phyloP scores from a whole-genome alignment of 2,329 filamentous ascomycete genomes.

The Aureobasidium sp. region DNA sequence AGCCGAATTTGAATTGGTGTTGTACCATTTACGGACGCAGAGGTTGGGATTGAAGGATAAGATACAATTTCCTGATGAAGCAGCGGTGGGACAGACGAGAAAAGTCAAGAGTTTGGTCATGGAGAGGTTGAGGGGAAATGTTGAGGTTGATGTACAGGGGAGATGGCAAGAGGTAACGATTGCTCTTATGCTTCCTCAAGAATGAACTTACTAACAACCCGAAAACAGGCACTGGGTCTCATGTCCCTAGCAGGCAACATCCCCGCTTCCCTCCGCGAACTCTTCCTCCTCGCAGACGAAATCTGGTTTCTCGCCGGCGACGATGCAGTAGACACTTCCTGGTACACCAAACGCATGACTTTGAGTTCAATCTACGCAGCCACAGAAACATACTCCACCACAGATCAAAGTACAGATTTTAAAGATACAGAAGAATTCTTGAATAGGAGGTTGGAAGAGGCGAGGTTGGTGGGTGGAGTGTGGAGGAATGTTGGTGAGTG shows the following conservation, averaged over 20 bases:
- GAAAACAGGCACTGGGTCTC: conserved; percentile 85
- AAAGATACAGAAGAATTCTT: conserved; percentile 84
- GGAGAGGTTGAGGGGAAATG: conserved; percentile 81
- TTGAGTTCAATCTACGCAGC: conserved; percentile 74
- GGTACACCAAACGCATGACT: conserved; percentile 81
- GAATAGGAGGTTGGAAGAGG: conserved; percentile 76
- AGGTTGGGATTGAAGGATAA: conserved; percentile 63
- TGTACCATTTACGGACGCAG: conserved; percentile 77
- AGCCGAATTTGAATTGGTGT: conserved; percentile 84
- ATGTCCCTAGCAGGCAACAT: conserved; percentile 90
- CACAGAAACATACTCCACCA: conserved; percentile 93
- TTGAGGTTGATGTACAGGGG: conserved; percentile 64
- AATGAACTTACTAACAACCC: too few relatives aligned
- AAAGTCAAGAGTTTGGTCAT: conserved; percentile 79
- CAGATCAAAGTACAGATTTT: conserved; percentile 79
- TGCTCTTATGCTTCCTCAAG: too few relatives aligned
- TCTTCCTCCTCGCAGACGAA: conserved; percentile 88
- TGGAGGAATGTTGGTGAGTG: conserved; percentile 76
- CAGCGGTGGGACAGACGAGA: conserved; percentile 56
- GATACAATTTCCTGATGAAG: conserved; percentile 48
- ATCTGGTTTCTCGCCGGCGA: conserved; percentile 92
- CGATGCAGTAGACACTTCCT: conserved; percentile 80
- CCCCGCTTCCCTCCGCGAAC: conserved; percentile 78
- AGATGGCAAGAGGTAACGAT: conserved; percentile 95
- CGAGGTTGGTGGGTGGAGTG: conserved; percentile 66